Evolutionary conservation across 2,329 filamentous ascomycete species (phyloP), one percentile per base, ranked within the genome.

Genomic region (Bipolaris bicolor): DNA sequence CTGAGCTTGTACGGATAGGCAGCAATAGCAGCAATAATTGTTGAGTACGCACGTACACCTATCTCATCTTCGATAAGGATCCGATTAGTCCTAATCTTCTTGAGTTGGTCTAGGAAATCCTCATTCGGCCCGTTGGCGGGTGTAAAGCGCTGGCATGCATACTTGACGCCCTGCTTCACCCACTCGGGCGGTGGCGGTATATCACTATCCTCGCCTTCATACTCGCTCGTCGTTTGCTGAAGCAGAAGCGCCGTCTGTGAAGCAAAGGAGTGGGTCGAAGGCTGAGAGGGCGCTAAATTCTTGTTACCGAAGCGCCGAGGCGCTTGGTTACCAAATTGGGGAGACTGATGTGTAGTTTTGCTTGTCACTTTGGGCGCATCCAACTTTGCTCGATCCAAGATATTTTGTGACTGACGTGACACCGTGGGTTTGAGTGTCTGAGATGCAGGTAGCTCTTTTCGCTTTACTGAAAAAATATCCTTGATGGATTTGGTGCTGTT

Each of bases 21-120:
- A 3, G 91, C 86, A 16, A 99, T 76, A 0, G 90, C 80, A 5
- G 95, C 92, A 63, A 98, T 96, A 11, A 90, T 88, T 1, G 90
- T 92, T 29, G 90, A 93, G 72, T 98, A 98, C 0, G 94, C 92
- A 47, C 92, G 86, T 0, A 93, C 87, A 2, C 91, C 92, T 57
- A 96, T 87, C 45, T 90, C 83, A 66, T 97, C 92, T 7, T 87
- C 86, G 1, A 84, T 87, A 1, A 97, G 80, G 15, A 86, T 82
- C 20, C 94, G 85, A 2, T 88, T 83, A 2, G 85, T 86, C 44
- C 89, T 86, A 63, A 98, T 91, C 57, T 89, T 88, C 65, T 87
- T 85, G 5, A 99, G 82, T 58, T 90, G 83, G 0, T 84, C 77
- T 40, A 97, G 86, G 72, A 99, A 98, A 0, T 76, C 76, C 40